Conservation (phyloP, 805 yeast genomes). For the Zygosaccharomyces pseudorouxii region DNA sequence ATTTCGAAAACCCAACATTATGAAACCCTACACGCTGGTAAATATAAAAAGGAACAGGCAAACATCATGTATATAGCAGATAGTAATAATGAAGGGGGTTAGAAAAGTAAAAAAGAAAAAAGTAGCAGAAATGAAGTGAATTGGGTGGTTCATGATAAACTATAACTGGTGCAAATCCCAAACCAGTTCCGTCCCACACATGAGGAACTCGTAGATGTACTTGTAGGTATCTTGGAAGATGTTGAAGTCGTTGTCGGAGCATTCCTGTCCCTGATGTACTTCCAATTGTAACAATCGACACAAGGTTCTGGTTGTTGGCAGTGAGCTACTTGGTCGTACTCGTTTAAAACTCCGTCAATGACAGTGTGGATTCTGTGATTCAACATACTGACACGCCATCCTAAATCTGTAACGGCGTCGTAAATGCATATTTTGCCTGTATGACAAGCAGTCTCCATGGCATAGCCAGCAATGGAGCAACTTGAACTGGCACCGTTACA, state of each 20-base stretch:
- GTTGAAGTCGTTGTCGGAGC: slow-evolving; percentile 14
- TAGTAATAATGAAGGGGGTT: not conserved
- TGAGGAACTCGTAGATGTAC: slow-evolving; percentile 21
- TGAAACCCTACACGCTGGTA: not conserved
- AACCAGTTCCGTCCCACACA: slow-evolving; percentile 36
- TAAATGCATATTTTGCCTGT: slow-evolving; percentile 83
- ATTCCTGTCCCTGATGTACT: slow-evolving; percentile 49
- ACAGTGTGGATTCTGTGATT: slow-evolving; percentile 91
- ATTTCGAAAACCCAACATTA: slow-evolving; percentile 7
- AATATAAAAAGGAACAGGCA: not conserved
- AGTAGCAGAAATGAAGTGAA: not conserved
- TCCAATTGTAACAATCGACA: slow-evolving; percentile 88
- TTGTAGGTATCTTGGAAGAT: slow-evolving; percentile 19
- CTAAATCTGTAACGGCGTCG: slow-evolving; percentile 82
- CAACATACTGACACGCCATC: slow-evolving; percentile 84
- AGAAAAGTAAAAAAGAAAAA: not conserved
- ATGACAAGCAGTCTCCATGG: slow-evolving; percentile 95
- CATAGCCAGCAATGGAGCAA: slow-evolving; percentile 90
- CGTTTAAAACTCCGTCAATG: slow-evolving; percentile 69
- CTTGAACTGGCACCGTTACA: slow-evolving; percentile 90
- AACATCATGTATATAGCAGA: not conserved
- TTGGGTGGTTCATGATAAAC: slow-evolving; percentile 3
- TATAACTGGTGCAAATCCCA: slow-evolving; percentile 34
- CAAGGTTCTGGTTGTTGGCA: slow-evolving; percentile 80
- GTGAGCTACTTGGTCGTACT: slow-evolving; percentile 70